Evolutionary conservation across 2,329 filamentous ascomycete species (phyloP).

Genomic region (Conoideocrella luteorostrata): DNA sequence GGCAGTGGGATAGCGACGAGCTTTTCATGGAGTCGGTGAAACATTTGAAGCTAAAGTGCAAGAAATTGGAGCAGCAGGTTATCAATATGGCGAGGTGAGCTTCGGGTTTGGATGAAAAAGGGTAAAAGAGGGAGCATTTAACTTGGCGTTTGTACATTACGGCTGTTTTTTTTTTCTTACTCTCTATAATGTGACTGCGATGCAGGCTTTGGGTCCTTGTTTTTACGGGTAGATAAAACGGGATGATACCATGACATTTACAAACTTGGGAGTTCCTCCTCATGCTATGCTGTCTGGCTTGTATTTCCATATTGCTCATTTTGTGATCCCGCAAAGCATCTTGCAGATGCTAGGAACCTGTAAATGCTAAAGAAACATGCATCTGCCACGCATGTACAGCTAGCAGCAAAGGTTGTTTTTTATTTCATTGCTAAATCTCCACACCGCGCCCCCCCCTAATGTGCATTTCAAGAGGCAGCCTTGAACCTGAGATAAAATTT

Average conservation of each 20-base stretch:
- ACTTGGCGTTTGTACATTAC: conserved; percentile 7
- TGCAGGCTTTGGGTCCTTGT: background rate
- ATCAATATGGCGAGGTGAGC: conserved; percentile 52
- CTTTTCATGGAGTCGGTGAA: conserved; percentile 87
- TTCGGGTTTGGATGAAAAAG: background rate
- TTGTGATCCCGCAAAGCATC: no score
- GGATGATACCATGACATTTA: conserved; percentile 29
- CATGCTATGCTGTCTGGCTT: no score
- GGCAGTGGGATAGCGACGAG: conserved; percentile 90
- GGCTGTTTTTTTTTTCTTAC: conserved; percentile 13
- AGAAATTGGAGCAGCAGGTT: conserved; percentile 64
- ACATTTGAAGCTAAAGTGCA: conserved; percentile 78
- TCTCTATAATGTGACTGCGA: conserved; percentile 7
- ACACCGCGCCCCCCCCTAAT: no score
- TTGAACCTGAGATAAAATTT: conserved; percentile 48
- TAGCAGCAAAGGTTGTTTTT: no score
- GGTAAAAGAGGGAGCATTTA: background rate
- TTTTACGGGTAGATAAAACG: conserved; percentile 22
- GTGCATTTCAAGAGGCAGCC: conserved; percentile 10
- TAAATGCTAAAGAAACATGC: no score
- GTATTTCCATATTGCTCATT: no score
- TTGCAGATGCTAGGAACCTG: no score
- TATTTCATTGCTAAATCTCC: no score
- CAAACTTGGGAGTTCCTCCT: no score
- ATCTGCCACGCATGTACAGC: no score